Evolutionary conservation across 2,329 filamentous ascomycete genomes (phyloP).

Genomic region (Diaporthe sp.): DNA sequence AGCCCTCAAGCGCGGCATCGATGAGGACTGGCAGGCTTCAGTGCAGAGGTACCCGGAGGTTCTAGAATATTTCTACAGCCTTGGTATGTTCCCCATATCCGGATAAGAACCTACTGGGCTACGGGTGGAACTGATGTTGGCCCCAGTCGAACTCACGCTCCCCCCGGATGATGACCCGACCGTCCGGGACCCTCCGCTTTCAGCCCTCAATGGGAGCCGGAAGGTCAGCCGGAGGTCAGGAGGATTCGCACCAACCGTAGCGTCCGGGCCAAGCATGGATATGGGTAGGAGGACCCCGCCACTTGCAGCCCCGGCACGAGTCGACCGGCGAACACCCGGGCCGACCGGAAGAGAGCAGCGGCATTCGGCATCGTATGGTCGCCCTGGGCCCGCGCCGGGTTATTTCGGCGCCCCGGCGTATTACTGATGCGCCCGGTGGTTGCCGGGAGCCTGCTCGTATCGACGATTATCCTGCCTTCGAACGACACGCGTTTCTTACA

Average conservation of each 20-base stretch:
- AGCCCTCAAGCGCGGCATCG: constrained; percentile 79
- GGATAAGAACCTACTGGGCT: no score
- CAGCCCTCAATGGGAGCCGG: constrained; percentile 63
- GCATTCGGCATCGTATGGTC: constrained; percentile 43
- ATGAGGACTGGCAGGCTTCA: constrained; percentile 83
- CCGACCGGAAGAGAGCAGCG: constrained; percentile 46
- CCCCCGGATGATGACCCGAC: constrained; percentile 73
- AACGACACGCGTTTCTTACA: not conserved
- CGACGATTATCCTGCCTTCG: no score
- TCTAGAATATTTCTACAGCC: constrained; percentile 83
- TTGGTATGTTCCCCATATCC: constrained; percentile 53
- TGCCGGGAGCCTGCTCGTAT: no score
- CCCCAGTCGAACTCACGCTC: constrained; percentile 71
- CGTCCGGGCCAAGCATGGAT: constrained; percentile 54
- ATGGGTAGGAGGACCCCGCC: constrained; percentile 55
- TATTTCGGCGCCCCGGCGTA: constrained; percentile 42
- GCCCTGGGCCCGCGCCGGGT: constrained; percentile 44
- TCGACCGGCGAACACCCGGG: constrained; percentile 57
- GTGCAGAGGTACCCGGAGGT: constrained; percentile 85
- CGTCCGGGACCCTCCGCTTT: constrained; percentile 73
- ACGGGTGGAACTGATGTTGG: not conserved
- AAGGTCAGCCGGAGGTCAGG: constrained; percentile 60
- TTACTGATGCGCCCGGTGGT: not conserved
- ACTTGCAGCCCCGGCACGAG: constrained; percentile 46
- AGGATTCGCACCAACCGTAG: constrained; percentile 52